phyloP scores from a whole-genome alignment of 371 early-diverging fungal species.

The Mycotypha africana region DNA sequence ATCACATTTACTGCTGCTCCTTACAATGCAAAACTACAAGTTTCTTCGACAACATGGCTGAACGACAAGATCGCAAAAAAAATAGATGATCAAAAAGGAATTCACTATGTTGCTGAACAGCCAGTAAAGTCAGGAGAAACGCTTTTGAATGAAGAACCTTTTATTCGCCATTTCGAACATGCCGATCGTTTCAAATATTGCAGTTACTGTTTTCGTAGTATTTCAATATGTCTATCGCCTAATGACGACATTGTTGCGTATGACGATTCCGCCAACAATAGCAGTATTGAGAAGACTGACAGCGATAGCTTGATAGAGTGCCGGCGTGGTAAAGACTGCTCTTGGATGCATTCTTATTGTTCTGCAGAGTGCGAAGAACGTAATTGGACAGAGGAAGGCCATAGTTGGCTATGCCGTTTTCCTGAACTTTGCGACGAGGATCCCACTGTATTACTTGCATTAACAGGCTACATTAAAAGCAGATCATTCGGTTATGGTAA shows the following conservation, averaged over 20 bases:
- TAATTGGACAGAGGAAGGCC: constrained; percentile 10
- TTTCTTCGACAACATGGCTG: not conserved
- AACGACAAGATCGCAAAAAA: not conserved
- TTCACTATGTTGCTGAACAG: not conserved
- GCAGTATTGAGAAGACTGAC: no score
- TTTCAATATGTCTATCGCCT: no score
- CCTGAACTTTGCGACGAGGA: constrained; percentile 5
- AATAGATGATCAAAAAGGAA: not conserved
- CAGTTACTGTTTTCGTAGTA: constrained; percentile 11
- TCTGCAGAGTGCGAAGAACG: constrained; percentile 6
- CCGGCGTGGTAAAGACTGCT: constrained; percentile 5
- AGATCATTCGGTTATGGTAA: constrained; percentile 1
- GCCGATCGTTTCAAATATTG: constrained; percentile 9
- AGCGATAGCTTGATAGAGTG: not conserved
- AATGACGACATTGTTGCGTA: no score
- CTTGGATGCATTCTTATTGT: constrained; percentile 14
- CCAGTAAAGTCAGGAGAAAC: constrained; percentile 1
- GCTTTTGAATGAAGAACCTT: constrained; percentile 15
- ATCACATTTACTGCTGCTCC: not conserved
- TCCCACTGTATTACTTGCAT: constrained; percentile 10
- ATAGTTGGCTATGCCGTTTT: constrained; percentile 15
- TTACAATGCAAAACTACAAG: not conserved
- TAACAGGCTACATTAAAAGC: constrained; percentile 15
- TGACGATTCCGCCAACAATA: no score
- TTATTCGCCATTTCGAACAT: constrained; percentile 12